Conservation (phyloP, 768 basidiomycete genomes). For the Lentinus brumalis region DNA sequence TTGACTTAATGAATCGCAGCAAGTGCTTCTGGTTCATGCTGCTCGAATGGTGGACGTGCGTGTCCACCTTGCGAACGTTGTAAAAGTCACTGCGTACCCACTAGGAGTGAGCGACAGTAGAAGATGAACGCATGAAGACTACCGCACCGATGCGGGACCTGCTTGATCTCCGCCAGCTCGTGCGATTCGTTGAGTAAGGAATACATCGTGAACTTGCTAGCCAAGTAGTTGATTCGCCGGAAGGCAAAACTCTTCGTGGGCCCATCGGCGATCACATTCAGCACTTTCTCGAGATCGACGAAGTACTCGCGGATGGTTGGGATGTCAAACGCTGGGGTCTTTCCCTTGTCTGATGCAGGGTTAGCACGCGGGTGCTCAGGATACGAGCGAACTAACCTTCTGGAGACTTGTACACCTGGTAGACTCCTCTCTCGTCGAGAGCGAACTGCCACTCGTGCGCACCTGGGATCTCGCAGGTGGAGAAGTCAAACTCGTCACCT, state of each 20-base stretch:
- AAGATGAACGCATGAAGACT: background rate
- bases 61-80: slow-evolving; percentile 97
- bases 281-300: slow-evolving; percentile 89
- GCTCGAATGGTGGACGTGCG: slow-evolving; percentile 97
- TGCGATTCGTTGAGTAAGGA: slow-evolving; percentile 89
- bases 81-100: slow-evolving; percentile 81
- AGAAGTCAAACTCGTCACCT: slow-evolving; percentile 64
- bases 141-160: slow-evolving; percentile 78
- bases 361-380: background rate
- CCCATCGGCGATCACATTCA: slow-evolving; percentile 90
- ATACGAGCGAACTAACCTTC: slow-evolving; percentile 33
- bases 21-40: slow-evolving; percentile 99
- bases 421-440: slow-evolving; percentile 89
- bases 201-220: slow-evolving; percentile 95
- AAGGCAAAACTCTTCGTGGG: slow-evolving; percentile 97
- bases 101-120: background rate
- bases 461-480: slow-evolving; percentile 74
- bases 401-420: slow-evolving; percentile 68
- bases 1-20: slow-evolving; percentile 97
- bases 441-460: slow-evolving; percentile 63
- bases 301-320: slow-evolving; percentile 94
- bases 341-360: slow-evolving; percentile 29
- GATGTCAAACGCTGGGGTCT: slow-evolving; percentile 69
- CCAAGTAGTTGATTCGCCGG: slow-evolving; percentile 85
- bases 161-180: slow-evolving; percentile 95